Evolutionary conservation across 768 basidiomycete species (phyloP).

Genomic region (Lactarius deliciosus): DNA sequence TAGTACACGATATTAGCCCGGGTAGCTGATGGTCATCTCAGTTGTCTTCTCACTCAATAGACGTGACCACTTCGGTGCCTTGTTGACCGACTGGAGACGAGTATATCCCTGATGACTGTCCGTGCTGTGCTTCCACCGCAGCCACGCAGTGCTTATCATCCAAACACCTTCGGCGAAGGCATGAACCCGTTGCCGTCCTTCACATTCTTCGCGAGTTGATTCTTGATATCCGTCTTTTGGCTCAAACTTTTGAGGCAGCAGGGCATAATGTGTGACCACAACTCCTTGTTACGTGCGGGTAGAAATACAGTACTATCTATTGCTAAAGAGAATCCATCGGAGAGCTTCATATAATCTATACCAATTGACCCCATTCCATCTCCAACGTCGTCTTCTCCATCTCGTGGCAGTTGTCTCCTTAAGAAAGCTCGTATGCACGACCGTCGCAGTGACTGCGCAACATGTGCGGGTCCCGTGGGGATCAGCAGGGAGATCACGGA

Average conservation of each 20-base stretch:
- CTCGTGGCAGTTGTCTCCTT: neutral
- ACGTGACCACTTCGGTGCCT: slow-evolving; percentile 17
- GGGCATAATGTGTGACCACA: slow-evolving; percentile 2
- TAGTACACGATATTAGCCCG: no score
- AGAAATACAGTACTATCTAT: slow-evolving; percentile 35
- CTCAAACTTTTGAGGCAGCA: slow-evolving; percentile 47
- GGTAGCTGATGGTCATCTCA: no score
- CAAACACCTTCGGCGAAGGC: neutral
- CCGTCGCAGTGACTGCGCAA: neutral
- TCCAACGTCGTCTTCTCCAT: neutral
- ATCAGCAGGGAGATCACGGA: slow-evolving; percentile 21
- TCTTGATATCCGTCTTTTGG: slow-evolving; percentile 84
- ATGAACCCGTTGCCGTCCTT: slow-evolving; percentile 54
- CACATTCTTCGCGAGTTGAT: slow-evolving; percentile 82
- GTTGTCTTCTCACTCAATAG: slow-evolving; percentile 9
- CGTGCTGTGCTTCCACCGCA: slow-evolving; percentile 88
- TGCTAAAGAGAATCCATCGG: slow-evolving; percentile 49
- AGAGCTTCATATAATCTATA: slow-evolving; percentile 44
- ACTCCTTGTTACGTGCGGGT: slow-evolving; percentile 13
- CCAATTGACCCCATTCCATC: slow-evolving; percentile 22
- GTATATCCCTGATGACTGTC: slow-evolving; percentile 86
- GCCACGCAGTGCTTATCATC: slow-evolving; percentile 1
- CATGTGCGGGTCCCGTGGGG: neutral
- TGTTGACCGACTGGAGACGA: slow-evolving; percentile 64
- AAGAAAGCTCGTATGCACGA: neutral